Conservation (phyloP, 306 rosid species). For the Quercus parvula region DNA sequence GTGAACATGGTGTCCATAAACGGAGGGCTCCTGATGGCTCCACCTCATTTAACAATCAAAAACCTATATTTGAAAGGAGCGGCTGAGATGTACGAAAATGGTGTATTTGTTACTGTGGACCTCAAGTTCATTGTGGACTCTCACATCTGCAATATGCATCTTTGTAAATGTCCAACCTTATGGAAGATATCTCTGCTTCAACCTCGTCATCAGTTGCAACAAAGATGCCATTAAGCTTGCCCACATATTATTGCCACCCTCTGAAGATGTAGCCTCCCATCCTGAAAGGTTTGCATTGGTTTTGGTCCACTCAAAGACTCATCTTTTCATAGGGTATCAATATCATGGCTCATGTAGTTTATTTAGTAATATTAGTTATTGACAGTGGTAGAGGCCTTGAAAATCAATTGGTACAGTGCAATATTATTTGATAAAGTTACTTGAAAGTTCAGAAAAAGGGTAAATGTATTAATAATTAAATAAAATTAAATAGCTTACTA, state of each 20-base stretch:
- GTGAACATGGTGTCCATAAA: constrained; percentile 35
- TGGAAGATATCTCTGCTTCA: constrained; percentile 37
- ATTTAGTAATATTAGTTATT: no score
- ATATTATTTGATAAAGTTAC: no score
- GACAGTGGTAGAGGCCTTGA: no score
- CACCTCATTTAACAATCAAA: constrained; percentile 17
- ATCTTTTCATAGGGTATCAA: no score
- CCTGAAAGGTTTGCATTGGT: not conserved
- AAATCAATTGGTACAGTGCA: no score
- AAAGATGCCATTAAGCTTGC: constrained; percentile 26
- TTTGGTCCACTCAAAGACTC: no score
- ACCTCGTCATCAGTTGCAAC: constrained; percentile 20
- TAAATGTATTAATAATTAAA: no score
- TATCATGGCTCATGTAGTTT: no score
- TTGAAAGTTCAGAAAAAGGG: no score
- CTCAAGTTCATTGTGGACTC: constrained; percentile 27
- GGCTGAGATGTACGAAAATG: constrained; percentile 41
- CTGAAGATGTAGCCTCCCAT: not conserved
- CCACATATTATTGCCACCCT: constrained; percentile 21
- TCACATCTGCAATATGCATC: constrained; percentile 17
- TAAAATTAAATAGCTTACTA: no score
- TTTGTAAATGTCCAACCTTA: constrained; percentile 32
- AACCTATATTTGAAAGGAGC: constrained; percentile 37
- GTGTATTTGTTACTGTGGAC: constrained; percentile 33
- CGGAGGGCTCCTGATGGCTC: constrained; percentile 30